Conservation (phyloP, 768 basidiomycete species). For the Tylopilus vinaceipallidus region DNA sequence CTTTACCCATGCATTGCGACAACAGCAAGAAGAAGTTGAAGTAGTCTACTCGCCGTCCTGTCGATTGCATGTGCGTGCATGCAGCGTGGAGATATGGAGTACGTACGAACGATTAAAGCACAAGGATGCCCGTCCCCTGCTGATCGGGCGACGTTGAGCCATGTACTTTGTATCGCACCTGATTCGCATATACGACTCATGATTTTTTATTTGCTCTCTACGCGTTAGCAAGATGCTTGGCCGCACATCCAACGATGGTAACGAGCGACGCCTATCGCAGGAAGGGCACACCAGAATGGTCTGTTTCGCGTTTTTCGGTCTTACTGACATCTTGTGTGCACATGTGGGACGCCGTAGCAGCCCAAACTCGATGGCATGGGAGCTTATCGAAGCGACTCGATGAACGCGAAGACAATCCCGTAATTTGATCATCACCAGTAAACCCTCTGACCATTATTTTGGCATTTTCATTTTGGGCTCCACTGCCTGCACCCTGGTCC, state of each 20-base stretch:
- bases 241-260: neutral
- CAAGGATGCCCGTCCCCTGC: neutral
- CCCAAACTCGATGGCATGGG: no score
- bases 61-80: conserved; percentile 1
- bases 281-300: no score
- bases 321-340: no score
- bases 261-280: neutral
- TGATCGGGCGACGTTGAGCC: conserved; percentile 1
- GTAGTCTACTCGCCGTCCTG: conserved; percentile 44
- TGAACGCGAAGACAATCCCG: no score
- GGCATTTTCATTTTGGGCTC: no score
- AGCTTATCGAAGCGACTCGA: no score
- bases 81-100: conserved; percentile 10
- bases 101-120: conserved; percentile 9
- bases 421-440: no score
- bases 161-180: conserved; percentile 22
- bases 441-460: no score
- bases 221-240: neutral
- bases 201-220: neutral
- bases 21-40: conserved; percentile 93
- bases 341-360: no score
- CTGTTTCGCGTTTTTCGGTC: no score
- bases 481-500: no score
- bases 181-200: conserved; percentile 20
- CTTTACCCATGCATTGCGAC: neutral